Percentiles rank a stretch among this genome's conserved stretches.
Conservation (phyloP, 768 basidiomycete species). For the Clathrus columnatus region DNA sequence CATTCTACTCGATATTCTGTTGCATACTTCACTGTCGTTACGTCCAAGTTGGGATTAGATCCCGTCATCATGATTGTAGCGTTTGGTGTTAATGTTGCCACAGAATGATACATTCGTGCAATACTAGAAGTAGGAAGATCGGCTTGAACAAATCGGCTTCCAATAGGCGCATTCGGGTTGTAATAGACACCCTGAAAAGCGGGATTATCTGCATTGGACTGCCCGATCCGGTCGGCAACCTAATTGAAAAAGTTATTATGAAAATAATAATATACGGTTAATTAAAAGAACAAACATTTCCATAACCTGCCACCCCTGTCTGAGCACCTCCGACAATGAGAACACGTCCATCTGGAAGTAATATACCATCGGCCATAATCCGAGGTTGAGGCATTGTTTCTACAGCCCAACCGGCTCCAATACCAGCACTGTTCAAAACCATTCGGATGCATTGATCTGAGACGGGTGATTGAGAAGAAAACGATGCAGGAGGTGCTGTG, state of each 20-base stretch:
- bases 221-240: conserved; percentile 24
- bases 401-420: conserved; percentile 36
- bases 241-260: background rate
- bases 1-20: conserved; percentile 31
- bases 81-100: conserved; percentile 23
- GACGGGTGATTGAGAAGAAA: conserved; percentile 33
- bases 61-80: conserved; percentile 32
- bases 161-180: conserved; percentile 24
- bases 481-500: conserved; percentile 19
- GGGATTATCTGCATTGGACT: conserved; percentile 32
- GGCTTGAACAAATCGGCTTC: conserved; percentile 27
- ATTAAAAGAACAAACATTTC: conserved; percentile 17
- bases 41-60: conserved; percentile 36
- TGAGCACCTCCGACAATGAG: conserved; percentile 35
- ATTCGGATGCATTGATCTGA: conserved; percentile 36
- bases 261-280: conserved; percentile 13
- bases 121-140: conserved; percentile 24
- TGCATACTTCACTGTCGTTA: conserved; percentile 11
- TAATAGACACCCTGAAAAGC: conserved; percentile 21
- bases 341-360: conserved; percentile 31
- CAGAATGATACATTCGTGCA: conserved; percentile 33
- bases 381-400: conserved; percentile 36
- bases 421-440: conserved; percentile 33
- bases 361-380: conserved; percentile 24
- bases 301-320: conserved; percentile 34